Base-by-base conservation (phyloP, 768 basidiomycete genomes). In the Pisolithus sp. region DNA sequence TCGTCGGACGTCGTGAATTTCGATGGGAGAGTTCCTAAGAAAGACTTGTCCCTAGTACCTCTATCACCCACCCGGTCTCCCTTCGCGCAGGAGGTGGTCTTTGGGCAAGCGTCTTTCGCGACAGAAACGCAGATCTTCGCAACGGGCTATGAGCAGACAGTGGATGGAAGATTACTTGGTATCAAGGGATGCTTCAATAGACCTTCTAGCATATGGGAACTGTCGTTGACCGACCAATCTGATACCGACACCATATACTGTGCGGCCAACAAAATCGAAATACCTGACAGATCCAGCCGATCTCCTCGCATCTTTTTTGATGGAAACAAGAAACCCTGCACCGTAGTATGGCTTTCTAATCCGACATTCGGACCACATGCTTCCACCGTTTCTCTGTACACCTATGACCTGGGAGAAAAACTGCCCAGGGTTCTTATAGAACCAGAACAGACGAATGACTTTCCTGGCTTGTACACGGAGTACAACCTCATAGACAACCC, bases 391-490 rank as follows among this genome's bases (percentile, higher is more conserved):
- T 65, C 74, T 1, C 64, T 89, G 0, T 75, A 82, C 55, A 53
- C 69, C 0, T 63, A 74, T 7, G 69, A 78, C 51, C 65, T 80
- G 50, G 50, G 17, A 8, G 55, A 51, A 6, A 49, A 9, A 7
- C 13, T 13, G 4, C 53, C 59, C 23, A 53, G 52, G 46, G 31
- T 68, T 13, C 61, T 83, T 2, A 71, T 82, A 1, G 73, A 73
- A 8, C 57, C 68, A 2, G 71, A 80, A 3, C 57, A 59, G 3
- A 36, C 55, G 3, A 60, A 61, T 34, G 72, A 68, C 0, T 88
- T 86, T 63, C 86, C 85, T 0, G 86, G 86, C 0, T 65, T 89
- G 1, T 88, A 81, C 55, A 72, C 78, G 5, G 70, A 77, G 17
- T 72, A 68, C 53, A 76, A 74, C 54, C 66, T 86, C 17, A 64